Base-by-base conservation (phyloP, 495 filamentous ascomycete genomes). In the Hypoxylon fragiforme region DNA sequence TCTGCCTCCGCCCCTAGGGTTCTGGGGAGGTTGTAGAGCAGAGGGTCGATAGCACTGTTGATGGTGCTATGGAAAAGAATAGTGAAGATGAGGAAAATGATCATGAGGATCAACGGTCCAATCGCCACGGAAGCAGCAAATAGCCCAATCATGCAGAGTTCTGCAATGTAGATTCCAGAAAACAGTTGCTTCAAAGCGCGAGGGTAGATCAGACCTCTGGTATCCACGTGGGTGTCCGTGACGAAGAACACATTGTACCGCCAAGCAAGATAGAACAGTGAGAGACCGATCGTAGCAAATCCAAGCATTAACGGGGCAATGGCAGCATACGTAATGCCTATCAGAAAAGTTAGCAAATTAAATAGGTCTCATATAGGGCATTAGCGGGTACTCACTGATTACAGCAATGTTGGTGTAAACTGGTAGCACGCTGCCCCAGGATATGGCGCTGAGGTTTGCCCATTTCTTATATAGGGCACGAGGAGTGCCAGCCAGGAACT, bases 231-330 rank as follows among this genome's bases (percentile, higher is more conserved):
- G 21, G 87, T 81, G 63, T 95, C 89, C 43, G 86, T 90, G 42
- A 96, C 90, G 70, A 95, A 98, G 39, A 98, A 80, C 62, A 97
- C 68, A 67, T 98, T 96, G 79, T 98, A 97, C 3, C 91, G 84
- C 81, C 89, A 97, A 46, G 94, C 92, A 39, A 95, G 76, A 72
- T 97, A 97, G 73, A 98, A 90, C 46, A 96, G 76, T 46, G 80
- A 85, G 50, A 97, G 77, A 50, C 89, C 92, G 42, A 97, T 77
- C 14, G 86, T 85, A 26, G 88, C 87, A 71, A 97, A 97, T 16
- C 85, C 90, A 37, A 97, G 75, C 63, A 97, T 87, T 35, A 97
- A 72, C 0, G 94, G 94, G 12, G 94, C 90, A 64, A 97, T 97
- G 67, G 83, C 85, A 22, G 91, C 87, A 68, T 98, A 98, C 15